Evolutionary conservation across 257 asterid species (phyloP).

Genomic region (Nyctanthes arbortristis): DNA sequence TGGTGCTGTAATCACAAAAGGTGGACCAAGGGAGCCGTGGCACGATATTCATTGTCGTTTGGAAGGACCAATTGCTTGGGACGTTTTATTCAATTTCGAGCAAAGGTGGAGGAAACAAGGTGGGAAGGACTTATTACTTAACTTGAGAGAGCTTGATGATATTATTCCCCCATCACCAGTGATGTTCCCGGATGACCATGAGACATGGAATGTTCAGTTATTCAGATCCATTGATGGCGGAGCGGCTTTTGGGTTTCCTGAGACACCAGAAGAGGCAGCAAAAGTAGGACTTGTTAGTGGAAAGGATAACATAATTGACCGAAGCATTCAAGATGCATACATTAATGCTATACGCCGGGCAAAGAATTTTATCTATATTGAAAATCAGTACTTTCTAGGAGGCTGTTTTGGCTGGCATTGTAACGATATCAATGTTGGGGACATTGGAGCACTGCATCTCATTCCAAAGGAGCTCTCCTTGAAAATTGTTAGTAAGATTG

Average conservation of each 20-base stretch:
- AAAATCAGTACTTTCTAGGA: conserved; percentile 53
- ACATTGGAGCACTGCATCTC: conserved; percentile 45
- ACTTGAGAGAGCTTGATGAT: conserved; percentile 46
- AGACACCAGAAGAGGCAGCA: conserved; percentile 43
- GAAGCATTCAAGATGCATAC: conserved; percentile 54
- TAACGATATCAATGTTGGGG: conserved; percentile 47
- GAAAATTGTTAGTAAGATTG: conserved; percentile 45
- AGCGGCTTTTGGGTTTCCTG: conserved; percentile 53
- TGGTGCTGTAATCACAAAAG: conserved; percentile 43
- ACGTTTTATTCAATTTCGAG: conserved; percentile 49
- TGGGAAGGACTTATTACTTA: conserved; percentile 39
- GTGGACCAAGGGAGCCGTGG: conserved; percentile 62
- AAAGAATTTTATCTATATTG: conserved; percentile 46
- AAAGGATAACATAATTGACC: conserved; percentile 44
- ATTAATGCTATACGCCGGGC: conserved; percentile 51
- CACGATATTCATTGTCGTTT: conserved; percentile 52
- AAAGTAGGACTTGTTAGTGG: conserved; percentile 44
- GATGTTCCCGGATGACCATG: conserved; percentile 42
- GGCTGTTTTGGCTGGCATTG: conserved; percentile 44
- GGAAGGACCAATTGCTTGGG: conserved; percentile 62
- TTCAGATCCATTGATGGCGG: conserved; percentile 55
- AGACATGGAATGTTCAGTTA: conserved; percentile 51
- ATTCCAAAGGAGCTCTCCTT: conserved; percentile 46
- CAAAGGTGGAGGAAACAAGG: conserved; percentile 57
- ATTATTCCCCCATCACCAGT: conserved; percentile 48